These are phyloP conservation scores for Candida tropicalis DNA, from an alignment of 1,139 yeast genomes.

Conservation along the genomic window DNA sequence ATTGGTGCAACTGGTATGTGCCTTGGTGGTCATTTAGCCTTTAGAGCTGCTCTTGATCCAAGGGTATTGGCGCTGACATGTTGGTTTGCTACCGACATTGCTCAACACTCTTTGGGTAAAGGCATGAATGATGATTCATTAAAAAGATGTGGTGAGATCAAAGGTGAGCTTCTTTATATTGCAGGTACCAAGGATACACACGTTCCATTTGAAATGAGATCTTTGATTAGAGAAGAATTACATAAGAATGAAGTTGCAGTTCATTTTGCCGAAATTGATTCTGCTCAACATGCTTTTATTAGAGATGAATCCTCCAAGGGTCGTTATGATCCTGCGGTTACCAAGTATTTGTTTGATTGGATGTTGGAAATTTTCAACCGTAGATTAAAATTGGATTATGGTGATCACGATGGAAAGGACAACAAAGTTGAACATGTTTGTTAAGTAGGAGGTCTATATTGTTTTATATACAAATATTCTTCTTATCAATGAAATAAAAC, in stretches of 20 bases:
- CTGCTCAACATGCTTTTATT: conserved; percentile 80
- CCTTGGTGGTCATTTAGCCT: conserved; percentile 83
- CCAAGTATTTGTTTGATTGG: conserved; percentile 68
- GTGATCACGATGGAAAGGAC: conserved; percentile 56
- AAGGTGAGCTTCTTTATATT: conserved; percentile 64
- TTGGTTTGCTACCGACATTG: conserved; percentile 83
- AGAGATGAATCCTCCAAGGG: conserved; percentile 81
- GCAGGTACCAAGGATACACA: conserved; percentile 83
- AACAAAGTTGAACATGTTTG: conserved; percentile 66
- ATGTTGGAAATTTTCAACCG: conserved; percentile 71
- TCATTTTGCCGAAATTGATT: conserved; percentile 74
- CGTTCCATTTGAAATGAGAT: conserved; percentile 79
- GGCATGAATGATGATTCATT: conserved; percentile 68
- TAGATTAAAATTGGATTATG: conserved; percentile 65
- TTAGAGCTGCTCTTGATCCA: conserved; percentile 68
- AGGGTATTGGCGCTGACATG: conserved; percentile 71
- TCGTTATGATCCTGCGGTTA: conserved; percentile 75
- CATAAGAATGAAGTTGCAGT: conserved; percentile 62
- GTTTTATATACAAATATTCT: too few species aligned
- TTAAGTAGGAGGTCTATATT: conserved; percentile 26
- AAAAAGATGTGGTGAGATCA: conserved; percentile 53
- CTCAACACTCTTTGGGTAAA: conserved; percentile 62
- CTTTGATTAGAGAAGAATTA: conserved; percentile 64
- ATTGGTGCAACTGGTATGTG: conserved; percentile 89
- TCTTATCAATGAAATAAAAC: too few species aligned